Percentiles rank a stretch among this genome's conserved stretches.
Conservation (phyloP, 129 eudicot genomes). For the Arctium lappa region DNA sequence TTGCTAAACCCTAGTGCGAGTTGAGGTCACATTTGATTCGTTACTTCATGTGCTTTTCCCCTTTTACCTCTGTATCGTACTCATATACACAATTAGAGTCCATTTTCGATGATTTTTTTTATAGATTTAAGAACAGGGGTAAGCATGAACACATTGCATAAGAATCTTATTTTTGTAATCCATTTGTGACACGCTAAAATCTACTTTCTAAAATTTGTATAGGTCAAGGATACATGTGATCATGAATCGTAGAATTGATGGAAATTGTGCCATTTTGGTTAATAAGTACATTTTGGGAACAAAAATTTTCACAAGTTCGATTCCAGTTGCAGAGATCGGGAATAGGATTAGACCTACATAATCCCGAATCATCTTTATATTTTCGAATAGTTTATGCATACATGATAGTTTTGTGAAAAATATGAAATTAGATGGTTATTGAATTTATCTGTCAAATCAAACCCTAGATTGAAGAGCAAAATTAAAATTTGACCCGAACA, state of each 20-base stretch:
- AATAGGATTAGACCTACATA: slow-evolving; percentile 10
- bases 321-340: not conserved
- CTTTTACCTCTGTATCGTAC: not conserved
- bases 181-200: not conserved
- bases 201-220: not conserved
- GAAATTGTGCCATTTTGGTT: not conserved
- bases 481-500: not conserved
- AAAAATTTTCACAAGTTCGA: not conserved
- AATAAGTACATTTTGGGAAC: not conserved
- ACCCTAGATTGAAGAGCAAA: slow-evolving; percentile 11
- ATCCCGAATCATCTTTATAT: not conserved
- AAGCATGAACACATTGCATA: not conserved
- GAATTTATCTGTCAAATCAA: not conserved
- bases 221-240: not conserved
- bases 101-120: not conserved
- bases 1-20: not conserved
- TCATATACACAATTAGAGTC: not conserved
- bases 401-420: not conserved
- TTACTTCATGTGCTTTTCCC: not conserved
- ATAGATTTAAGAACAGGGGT: not conserved
- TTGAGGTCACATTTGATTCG: not conserved
- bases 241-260: not conserved
- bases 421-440: not conserved
- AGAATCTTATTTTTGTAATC: not conserved
- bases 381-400: not conserved